Evolutionary conservation across 179 eudicot species (phyloP).

Genomic region (Sideroxylon spinosum): DNA sequence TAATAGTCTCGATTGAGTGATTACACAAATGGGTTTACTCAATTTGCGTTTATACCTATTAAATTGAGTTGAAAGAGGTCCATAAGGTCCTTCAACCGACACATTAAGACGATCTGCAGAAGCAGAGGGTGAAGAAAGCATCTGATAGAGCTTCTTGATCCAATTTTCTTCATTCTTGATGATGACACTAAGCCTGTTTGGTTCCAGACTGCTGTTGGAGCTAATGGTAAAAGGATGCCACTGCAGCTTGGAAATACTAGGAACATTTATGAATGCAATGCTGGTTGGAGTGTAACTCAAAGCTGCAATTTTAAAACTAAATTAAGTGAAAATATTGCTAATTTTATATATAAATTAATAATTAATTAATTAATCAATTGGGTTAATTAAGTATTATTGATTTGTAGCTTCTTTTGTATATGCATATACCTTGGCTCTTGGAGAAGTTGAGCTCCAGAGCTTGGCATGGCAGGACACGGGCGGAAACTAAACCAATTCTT

Average conservation of each 20-base stretch:
- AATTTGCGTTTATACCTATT: slow-evolving; percentile 29
- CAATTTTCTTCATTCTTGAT: slow-evolving; percentile 59
- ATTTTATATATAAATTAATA: not conserved
- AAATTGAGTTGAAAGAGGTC: slow-evolving; percentile 53
- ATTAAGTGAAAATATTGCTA: too few relatives aligned
- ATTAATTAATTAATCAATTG: not conserved
- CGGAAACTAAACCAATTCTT: slow-evolving; percentile 46
- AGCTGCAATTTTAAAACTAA: not conserved
- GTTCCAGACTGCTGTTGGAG: slow-evolving; percentile 52
- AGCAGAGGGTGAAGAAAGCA: slow-evolving; percentile 36
- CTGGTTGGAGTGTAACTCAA: slow-evolving; percentile 50
- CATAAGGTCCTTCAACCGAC: slow-evolving; percentile 75
- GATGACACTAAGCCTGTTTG: slow-evolving; percentile 47
- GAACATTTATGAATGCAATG: slow-evolving; percentile 56
- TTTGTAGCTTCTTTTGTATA: not conserved
- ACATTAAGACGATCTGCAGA: slow-evolving; percentile 39
- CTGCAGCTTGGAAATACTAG: slow-evolving; percentile 58
- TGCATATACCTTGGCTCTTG: slow-evolving; percentile 46
- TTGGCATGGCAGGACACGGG: slow-evolving; percentile 56
- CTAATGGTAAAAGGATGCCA: slow-evolving; percentile 73
- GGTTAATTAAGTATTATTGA: not conserved
- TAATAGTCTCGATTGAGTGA: too few relatives aligned
- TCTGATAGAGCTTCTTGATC: slow-evolving; percentile 47
- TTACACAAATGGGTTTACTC: too few relatives aligned
- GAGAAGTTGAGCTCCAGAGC: slow-evolving; percentile 65